Conservation (phyloP, 805 yeast species). For the Candida arabinofermentans region DNA sequence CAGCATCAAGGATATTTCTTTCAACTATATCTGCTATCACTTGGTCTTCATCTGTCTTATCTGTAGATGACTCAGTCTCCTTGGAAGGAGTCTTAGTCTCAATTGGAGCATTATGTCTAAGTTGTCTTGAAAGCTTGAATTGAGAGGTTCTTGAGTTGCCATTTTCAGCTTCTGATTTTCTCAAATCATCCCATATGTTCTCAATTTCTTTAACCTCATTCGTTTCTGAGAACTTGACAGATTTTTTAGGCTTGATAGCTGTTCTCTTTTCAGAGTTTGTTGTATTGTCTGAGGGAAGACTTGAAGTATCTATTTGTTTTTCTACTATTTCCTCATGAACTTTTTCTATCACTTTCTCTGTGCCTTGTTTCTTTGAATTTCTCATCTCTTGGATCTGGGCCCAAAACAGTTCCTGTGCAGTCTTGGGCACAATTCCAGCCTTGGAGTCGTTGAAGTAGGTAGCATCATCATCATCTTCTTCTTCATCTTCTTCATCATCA, state of each 20-base stretch:
- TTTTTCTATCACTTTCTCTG: neutral
- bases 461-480: constrained; percentile 11
- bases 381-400: constrained; percentile 33
- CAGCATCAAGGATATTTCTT: constrained; percentile 2
- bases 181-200: constrained; percentile 46
- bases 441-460: too few species aligned
- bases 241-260: constrained; percentile 26
- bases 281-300: too few species aligned
- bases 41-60: constrained; percentile 7
- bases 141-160: constrained; percentile 10
- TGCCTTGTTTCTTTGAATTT: constrained; percentile 19
- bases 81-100: neutral
- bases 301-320: too few species aligned
- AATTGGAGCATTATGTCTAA: constrained; percentile 14
- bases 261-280: neutral
- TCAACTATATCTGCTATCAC: constrained; percentile 19
- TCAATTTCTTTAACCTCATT: constrained; percentile 59
- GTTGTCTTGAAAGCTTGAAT: constrained; percentile 20
- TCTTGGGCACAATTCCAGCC: constrained; percentile 17
- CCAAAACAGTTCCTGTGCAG: constrained; percentile 38
- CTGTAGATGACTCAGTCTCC: constrained; percentile 3
- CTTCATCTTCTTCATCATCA: constrained; percentile 24
- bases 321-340: neutral
- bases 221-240: constrained; percentile 50
- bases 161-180: constrained; percentile 25